Evolutionary conservation across 148 eudicot genomes (phyloP).

Genomic region (Nepenthes gracilis): DNA sequence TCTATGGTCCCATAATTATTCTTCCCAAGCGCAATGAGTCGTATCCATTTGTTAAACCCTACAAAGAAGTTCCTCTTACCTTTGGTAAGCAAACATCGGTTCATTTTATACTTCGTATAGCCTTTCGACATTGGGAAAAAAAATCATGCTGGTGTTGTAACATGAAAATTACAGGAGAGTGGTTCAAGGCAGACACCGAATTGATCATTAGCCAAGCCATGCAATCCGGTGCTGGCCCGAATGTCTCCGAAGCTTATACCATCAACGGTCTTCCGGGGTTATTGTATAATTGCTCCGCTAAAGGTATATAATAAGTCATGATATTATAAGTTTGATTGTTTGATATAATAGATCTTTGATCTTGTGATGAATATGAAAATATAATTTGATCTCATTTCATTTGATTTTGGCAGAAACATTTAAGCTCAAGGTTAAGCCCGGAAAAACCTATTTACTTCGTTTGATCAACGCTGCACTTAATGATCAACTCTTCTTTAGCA

Average conservation of each 20-base stretch:
- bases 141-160: not conserved
- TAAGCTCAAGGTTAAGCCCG: conserved; percentile 53
- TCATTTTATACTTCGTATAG: not conserved
- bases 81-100: conserved; percentile 22
- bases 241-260: conserved; percentile 50
- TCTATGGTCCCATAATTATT: conserved; percentile 46
- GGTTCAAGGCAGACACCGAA: conserved; percentile 57
- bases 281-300: conserved; percentile 47
- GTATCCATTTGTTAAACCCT: conserved; percentile 54
- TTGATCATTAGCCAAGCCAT: conserved; percentile 49
- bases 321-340: too few species aligned
- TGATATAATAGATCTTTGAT: too few species aligned
- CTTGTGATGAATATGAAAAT: too few species aligned
- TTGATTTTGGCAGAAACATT: conserved; percentile 25
- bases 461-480: conserved; percentile 73
- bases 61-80: conserved; percentile 42
- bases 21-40: conserved; percentile 33
- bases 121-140: too few species aligned
- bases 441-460: conserved; percentile 54
- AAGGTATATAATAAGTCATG: conserved; percentile 12
- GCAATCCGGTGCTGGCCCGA: conserved; percentile 47
- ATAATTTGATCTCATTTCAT: not conserved
- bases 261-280: conserved; percentile 58
- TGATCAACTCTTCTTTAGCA: conserved; percentile 62
- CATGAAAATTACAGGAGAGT: conserved; percentile 31